Evolutionary conservation across 805 yeast species (phyloP).

Genomic region (Candida khao-thaluensis): DNA sequence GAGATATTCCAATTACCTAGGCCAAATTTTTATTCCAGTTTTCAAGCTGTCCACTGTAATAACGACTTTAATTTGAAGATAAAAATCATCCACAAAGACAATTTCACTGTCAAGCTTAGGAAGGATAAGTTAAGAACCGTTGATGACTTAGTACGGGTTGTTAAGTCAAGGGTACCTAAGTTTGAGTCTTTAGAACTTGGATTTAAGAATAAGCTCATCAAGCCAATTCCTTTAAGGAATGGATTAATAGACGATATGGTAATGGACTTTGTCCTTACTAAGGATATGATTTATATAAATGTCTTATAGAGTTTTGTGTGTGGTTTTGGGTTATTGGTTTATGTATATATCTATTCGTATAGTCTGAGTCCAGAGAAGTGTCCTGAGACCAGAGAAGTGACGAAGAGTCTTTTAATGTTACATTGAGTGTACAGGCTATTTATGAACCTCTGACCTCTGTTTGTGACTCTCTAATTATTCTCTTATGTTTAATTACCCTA

Average conservation of each 20-base stretch:
- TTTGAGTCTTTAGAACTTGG: constrained; percentile 7
- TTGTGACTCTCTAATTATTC: no score
- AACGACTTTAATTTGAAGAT: constrained; percentile 7
- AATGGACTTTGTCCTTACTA: constrained; percentile 15
- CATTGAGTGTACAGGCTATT: no score
- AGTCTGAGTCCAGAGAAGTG: no score
- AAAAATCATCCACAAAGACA: constrained; percentile 7
- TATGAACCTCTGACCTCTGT: no score
- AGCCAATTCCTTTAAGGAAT: constrained; percentile 11
- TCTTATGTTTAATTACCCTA: no score
- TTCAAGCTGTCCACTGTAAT: constrained; percentile 5
- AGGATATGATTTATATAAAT: constrained; percentile 12
- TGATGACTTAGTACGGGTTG: constrained; percentile 11
- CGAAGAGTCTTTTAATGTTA: no score
- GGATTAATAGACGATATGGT: constrained; percentile 11
- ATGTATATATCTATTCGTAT: no score
- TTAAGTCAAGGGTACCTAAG: constrained; percentile 8
- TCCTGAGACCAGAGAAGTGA: no score
- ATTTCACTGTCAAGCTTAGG: constrained; percentile 10
- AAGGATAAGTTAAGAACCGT: constrained; percentile 13
- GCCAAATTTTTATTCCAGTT: constrained; percentile 7
- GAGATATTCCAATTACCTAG: constrained; percentile 3
- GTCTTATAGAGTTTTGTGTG: neutral
- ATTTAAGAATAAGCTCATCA: constrained; percentile 11
- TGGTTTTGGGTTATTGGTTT: neutral